Percentiles rank a stretch among this genome's conserved stretches.
These are phyloP conservation scores for Immersiella caudata DNA, from an alignment of 495 filamentous ascomycete genomes.

Conservation along the genomic window DNA sequence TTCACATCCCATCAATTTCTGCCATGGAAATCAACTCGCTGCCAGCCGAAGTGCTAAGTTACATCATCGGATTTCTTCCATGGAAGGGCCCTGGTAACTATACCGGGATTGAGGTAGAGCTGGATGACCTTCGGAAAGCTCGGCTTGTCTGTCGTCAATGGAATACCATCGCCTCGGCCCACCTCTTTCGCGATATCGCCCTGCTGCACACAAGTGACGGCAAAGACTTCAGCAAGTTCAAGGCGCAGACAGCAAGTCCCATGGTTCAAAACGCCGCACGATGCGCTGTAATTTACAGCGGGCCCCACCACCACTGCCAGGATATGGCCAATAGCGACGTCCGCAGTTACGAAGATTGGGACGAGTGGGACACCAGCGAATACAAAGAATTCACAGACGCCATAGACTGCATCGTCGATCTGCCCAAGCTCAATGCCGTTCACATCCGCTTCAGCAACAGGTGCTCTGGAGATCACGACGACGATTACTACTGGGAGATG, in stretches of 20 bases:
- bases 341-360: neutral
- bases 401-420: neutral
- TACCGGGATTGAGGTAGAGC: neutral
- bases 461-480: neutral
- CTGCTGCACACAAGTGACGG: neutral
- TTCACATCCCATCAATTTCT: neutral
- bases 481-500: neutral
- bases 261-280: conserved; percentile 1
- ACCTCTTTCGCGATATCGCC: conserved; percentile 16
- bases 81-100: neutral
- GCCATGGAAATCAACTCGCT: neutral
- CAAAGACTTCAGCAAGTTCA: neutral
- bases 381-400: conserved; percentile 9
- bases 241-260: neutral
- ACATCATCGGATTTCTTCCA: neutral
- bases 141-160: conserved; percentile 22
- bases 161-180: conserved; percentile 4
- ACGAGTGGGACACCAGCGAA: neutral
- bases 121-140: conserved; percentile 15
- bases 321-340: neutral
- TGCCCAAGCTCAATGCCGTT: conserved; percentile 18
- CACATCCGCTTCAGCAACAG: conserved; percentile 10
- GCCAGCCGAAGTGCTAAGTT: neutral
- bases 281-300: conserved; percentile 10
- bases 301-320: neutral